phyloP scores from a whole-genome alignment of 2,329 filamentous ascomycete species.

The Trichoderma lentiforme region DNA sequence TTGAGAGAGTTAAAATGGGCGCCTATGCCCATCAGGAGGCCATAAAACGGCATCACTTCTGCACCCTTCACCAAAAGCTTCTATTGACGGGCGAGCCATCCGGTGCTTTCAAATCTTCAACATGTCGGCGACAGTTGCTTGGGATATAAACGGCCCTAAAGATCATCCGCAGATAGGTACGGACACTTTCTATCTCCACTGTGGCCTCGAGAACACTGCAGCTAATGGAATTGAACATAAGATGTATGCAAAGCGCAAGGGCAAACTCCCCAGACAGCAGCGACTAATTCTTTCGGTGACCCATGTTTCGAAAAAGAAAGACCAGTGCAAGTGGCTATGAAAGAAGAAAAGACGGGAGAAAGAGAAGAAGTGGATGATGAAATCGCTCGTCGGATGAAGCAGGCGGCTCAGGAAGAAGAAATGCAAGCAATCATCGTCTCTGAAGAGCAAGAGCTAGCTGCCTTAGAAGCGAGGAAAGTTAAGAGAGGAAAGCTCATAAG shows the following conservation, averaged over 20 bases:
- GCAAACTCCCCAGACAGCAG: too few relatives aligned
- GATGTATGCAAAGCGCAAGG: too few relatives aligned
- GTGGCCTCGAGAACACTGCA: too few relatives aligned
- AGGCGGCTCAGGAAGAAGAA: neutral
- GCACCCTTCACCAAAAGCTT: neutral
- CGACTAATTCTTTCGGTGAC: too few relatives aligned
- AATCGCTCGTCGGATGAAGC: neutral
- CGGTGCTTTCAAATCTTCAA: neutral
- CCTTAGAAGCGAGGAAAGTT: neutral
- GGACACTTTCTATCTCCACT: too few relatives aligned
- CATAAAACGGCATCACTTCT: neutral
- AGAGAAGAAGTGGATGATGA: too few relatives aligned
- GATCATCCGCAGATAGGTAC: too few relatives aligned
- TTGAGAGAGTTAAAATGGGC: neutral
- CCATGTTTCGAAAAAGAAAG: too few relatives aligned
- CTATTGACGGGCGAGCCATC: neutral
- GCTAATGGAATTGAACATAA: too few relatives aligned
- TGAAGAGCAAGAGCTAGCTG: neutral
- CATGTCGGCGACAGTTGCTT: neutral
- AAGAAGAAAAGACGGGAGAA: too few relatives aligned
- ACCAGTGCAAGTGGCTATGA: too few relatives aligned
- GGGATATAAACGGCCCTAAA: neutral
- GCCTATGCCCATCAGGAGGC: neutral
- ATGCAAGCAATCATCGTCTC: neutral
- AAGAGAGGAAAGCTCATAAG: neutral